phyloP scores from a whole-genome alignment of 345 rosid genomes.

The Ceriops tagal region DNA sequence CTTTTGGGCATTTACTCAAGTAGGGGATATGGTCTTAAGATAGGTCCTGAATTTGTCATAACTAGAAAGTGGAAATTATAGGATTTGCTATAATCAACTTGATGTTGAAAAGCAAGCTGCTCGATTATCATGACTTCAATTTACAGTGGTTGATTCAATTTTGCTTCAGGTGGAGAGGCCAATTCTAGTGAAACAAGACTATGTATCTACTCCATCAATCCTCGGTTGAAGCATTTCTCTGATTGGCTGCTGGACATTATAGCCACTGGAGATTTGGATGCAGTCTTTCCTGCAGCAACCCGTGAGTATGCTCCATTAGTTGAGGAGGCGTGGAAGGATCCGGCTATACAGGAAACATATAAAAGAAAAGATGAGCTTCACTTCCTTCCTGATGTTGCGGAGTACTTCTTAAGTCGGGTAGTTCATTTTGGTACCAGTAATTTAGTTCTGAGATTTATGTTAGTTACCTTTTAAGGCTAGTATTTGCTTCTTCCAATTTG shows the following conservation, averaged over 20 bases:
- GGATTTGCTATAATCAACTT: too few species aligned
- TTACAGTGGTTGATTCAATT: not conserved
- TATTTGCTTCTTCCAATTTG: not conserved
- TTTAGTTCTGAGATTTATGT: not conserved
- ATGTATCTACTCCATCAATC: conserved; percentile 72
- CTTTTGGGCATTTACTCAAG: too few species aligned
- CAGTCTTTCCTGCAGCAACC: conserved; percentile 98
- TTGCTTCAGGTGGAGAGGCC: conserved; percentile 49
- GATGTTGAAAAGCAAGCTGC: too few species aligned
- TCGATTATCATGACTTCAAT: not conserved
- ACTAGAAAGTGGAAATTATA: too few species aligned
- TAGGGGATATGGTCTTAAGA: too few species aligned
- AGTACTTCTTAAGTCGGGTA: conserved; percentile 93
- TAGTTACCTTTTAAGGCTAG: not conserved
- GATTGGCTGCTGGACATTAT: conserved; percentile 98
- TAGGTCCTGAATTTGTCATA: too few species aligned
- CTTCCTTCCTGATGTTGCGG: conserved; percentile 93
- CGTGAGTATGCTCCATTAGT: conserved; percentile 98
- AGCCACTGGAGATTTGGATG: conserved; percentile 96
- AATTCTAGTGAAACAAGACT: conserved; percentile 39
- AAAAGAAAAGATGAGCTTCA: conserved; percentile 90
- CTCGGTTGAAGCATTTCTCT: conserved; percentile 92
- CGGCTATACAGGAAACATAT: conserved; percentile 87
- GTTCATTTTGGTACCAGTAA: not conserved
- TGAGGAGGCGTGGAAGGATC: conserved; percentile 98